Conservation (phyloP, 306 rosid genomes). For the Cyamopsis tetragonoloba region DNA sequence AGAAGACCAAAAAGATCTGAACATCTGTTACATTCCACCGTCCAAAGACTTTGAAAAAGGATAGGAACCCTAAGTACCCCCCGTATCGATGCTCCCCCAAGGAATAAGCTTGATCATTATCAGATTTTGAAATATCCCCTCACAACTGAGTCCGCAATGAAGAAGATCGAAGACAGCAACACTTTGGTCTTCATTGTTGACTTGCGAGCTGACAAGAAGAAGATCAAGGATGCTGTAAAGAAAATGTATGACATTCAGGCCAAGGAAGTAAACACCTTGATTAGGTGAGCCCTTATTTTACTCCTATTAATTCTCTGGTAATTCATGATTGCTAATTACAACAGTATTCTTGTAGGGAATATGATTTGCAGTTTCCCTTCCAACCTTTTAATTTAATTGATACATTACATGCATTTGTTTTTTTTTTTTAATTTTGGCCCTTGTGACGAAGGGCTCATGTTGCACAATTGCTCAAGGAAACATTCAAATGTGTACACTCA, state of each 20-base stretch:
- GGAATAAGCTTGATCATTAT: constrained; percentile 87
- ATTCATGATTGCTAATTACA: not conserved
- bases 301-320: not conserved
- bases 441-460: not conserved
- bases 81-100: constrained; percentile 73
- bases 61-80: constrained; percentile 86
- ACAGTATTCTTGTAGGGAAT: not conserved
- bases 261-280: constrained; percentile 84
- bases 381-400: not conserved
- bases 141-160: constrained; percentile 89
- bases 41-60: constrained; percentile 66
- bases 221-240: constrained; percentile 79
- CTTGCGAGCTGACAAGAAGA: constrained; percentile 88
- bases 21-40: constrained; percentile 56
- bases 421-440: not conserved
- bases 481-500: not conserved
- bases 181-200: constrained; percentile 87
- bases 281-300: constrained; percentile 45
- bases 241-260: constrained; percentile 92
- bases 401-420: not conserved
- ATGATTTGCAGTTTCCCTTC: not conserved
- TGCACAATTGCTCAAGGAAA: not conserved
- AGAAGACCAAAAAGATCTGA: constrained; percentile 56
- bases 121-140: constrained; percentile 74
- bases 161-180: constrained; percentile 86